Evolutionary conservation across 306 rosid species (phyloP), one percentile per base, ranked within the genome.

Genomic region (Prunus salicina): DNA sequence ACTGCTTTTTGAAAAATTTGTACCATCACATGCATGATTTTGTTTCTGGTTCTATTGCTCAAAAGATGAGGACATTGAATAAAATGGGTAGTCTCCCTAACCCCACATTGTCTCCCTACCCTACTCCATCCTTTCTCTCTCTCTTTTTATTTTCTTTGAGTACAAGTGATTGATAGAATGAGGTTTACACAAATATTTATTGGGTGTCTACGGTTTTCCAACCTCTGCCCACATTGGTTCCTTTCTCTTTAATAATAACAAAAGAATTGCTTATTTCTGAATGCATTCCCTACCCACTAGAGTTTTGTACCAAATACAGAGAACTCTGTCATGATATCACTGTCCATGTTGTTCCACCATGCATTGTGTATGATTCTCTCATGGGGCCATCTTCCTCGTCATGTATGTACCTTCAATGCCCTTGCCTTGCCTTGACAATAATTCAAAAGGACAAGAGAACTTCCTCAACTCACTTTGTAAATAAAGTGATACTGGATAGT

Each of bases 11-110:
- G 58, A 58, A 52, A 61, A 84, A 73, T 69, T 58, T 46, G 75
- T 74, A 77, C 72, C 69, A 64, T 60, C 27, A 61, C 78, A 46
- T 64, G 69, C 82, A 76, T 82, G 74, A 77, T 84, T 80, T 67
- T 80, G 81, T 71, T 81, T 60, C 80, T 73, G 68, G 32, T 52
- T 2, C 55, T 72, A 46, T 76, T 25, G 49, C 72, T 81, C 71
- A 82, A 51, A 69, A 74, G 81, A 74, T 67, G 70, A 72, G 85
- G 49, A 34, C 25, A 38, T 6, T 38, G 43, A 64, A 75, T 76
- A 77, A 83, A 74, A 56, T 24, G 24, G 67, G 82, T 15, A 50
- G 83, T 73, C 79, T 73, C 78, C 73, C 76, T 38, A 69, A 76
- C 38, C 82, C 67, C 32, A 47, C 55, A 34, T 12, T 52, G 22